These are phyloP conservation scores for Cercospora sesami DNA, from an alignment of 2,329 filamentous ascomycete genomes.

Conservation along the genomic window DNA sequence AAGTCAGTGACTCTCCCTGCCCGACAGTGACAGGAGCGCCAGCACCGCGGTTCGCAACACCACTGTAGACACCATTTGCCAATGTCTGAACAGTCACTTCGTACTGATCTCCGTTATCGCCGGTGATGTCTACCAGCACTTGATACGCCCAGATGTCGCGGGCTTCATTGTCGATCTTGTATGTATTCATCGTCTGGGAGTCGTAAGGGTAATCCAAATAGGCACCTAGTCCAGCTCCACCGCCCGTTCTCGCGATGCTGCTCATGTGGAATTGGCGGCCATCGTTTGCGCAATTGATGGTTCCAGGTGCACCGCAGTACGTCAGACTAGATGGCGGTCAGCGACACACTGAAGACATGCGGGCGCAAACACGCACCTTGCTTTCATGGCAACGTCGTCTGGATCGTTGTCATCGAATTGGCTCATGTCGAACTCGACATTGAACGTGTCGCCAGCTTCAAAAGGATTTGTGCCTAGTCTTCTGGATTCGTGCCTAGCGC, in stretches of 20 bases:
- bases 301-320: not conserved
- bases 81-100: not conserved
- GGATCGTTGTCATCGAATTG: not conserved
- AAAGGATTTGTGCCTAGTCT: not conserved
- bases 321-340: not conserved
- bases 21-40: not conserved
- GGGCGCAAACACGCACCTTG: not conserved
- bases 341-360: not conserved
- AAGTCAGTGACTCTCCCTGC: not conserved
- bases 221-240: not conserved
- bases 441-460: not conserved
- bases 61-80: not conserved
- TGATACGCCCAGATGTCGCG: not conserved
- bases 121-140: not conserved
- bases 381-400: not conserved
- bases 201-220: not conserved
- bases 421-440: not conserved
- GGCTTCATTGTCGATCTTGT: not conserved
- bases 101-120: not conserved
- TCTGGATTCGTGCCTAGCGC: not conserved
- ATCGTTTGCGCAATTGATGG: not conserved
- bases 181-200: not conserved
- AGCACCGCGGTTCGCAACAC: not conserved
- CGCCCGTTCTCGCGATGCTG: not conserved
- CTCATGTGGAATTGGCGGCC: not conserved